Conservation (phyloP, 169 alveolate species). For the Plasmodium vinckei region DNA sequence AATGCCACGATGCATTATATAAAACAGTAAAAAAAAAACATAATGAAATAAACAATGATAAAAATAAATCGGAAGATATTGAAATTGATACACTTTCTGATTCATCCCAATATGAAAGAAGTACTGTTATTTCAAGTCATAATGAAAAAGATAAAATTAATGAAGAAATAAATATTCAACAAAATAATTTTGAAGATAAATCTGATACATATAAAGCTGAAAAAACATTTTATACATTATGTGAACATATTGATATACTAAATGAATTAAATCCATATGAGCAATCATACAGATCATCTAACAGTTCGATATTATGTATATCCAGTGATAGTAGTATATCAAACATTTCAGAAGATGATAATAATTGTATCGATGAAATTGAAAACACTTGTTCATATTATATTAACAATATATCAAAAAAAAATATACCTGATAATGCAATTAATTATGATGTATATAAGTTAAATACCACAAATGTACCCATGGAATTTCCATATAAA, state of each 20-base stretch:
- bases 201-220: not conserved
- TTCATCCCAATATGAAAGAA: too few relatives aligned
- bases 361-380: slow-evolving; percentile 21
- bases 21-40: not conserved
- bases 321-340: slow-evolving; percentile 50
- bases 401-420: not conserved
- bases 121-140: not conserved
- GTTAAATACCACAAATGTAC: not conserved
- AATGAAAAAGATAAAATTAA: not conserved
- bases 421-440: not conserved
- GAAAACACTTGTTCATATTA: slow-evolving; percentile 3
- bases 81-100: not conserved
- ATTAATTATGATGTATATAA: not conserved
- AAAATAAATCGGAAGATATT: not conserved
- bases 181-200: not conserved
- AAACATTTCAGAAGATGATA: slow-evolving; percentile 34
- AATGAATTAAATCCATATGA: slow-evolving; percentile 23
- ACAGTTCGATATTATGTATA: slow-evolving; percentile 44
- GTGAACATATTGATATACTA: slow-evolving; percentile 17
- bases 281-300: slow-evolving; percentile 50
- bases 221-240: not conserved
- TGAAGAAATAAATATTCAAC: not conserved
- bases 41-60: not conserved
- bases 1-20: slow-evolving; percentile 8
- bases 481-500: not conserved